Evolutionary conservation across 257 asterid genomes (phyloP).

Genomic region (Nicotiana undulata): DNA sequence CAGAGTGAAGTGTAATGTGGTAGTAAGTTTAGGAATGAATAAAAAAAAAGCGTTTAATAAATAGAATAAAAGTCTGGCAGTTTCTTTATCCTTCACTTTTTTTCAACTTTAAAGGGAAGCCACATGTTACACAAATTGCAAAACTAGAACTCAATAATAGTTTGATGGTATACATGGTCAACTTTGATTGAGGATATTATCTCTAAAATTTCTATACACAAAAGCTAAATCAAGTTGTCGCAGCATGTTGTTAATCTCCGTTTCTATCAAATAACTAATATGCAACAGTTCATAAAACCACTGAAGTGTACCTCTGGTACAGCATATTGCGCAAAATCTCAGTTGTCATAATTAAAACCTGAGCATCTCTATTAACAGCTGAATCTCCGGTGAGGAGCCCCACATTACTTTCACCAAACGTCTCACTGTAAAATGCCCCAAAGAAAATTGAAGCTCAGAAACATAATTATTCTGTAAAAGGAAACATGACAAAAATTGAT

Average conservation of each 20-base stretch:
- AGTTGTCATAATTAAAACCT: slow-evolving; percentile 87
- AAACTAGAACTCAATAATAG: neutral
- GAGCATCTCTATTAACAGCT: slow-evolving; percentile 94
- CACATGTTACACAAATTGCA: neutral
- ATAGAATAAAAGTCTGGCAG: neutral
- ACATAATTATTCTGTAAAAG: neutral
- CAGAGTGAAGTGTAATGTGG: slow-evolving; percentile 6
- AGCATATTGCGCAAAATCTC: slow-evolving; percentile 97
- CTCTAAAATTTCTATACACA: neutral
- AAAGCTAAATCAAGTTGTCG: neutral
- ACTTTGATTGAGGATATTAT: neutral
- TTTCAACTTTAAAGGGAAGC: neutral
- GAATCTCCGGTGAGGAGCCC: slow-evolving; percentile 99
- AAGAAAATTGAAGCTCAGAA: neutral
- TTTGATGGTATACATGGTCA: neutral
- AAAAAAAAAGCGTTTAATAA: neutral
- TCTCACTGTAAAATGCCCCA: slow-evolving; percentile 47
- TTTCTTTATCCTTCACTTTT: neutral
- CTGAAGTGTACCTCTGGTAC: slow-evolving; percentile 60
- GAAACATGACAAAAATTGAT: neutral
- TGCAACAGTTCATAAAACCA: slow-evolving; percentile 7
- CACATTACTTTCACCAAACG: slow-evolving; percentile 87
- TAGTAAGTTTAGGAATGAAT: neutral
- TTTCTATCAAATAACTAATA: neutral
- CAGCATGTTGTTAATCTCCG: neutral